phyloP scores from a whole-genome alignment of 495 filamentous ascomycete genomes.

The Tuber borchii region DNA sequence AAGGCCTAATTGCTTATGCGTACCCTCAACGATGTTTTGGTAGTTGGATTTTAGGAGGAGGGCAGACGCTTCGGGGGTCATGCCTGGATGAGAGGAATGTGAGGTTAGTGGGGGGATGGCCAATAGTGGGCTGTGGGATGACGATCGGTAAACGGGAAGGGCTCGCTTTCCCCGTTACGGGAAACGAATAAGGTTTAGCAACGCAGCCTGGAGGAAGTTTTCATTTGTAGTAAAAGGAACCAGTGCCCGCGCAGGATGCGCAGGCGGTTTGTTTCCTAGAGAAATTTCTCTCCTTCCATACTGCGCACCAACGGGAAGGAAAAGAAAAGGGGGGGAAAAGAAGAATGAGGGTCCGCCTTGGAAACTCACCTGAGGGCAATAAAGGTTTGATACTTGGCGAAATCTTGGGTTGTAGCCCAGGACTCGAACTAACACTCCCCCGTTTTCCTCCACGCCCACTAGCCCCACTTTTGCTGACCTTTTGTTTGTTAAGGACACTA shows the following conservation, averaged over 20 bases:
- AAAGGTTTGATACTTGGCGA: conserved; percentile 91
- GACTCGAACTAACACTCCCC: conserved; percentile 68
- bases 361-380: conserved; percentile 63
- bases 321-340: background rate
- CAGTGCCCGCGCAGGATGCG: background rate
- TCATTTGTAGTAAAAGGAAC: background rate
- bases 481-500: conserved; percentile 11
- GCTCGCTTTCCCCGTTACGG: background rate
- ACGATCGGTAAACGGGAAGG: background rate
- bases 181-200: background rate
- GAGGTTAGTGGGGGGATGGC: background rate
- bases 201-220: background rate
- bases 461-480: conserved; percentile 16
- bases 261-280: background rate
- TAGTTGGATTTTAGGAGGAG: conserved; percentile 94
- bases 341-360: background rate
- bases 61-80: conserved; percentile 66
- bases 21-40: conserved; percentile 93
- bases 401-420: conserved; percentile 83
- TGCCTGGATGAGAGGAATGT: conserved; percentile 40
- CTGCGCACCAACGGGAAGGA: background rate
- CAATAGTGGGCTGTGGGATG: background rate
- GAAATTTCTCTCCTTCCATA: background rate
- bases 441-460: conserved; percentile 55
- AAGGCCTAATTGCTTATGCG: conserved; percentile 65